Evolutionary conservation across 2,329 filamentous ascomycete species (phyloP), one percentile per base, ranked within the genome.

Genomic region (Aspergillus chevalieri): DNA sequence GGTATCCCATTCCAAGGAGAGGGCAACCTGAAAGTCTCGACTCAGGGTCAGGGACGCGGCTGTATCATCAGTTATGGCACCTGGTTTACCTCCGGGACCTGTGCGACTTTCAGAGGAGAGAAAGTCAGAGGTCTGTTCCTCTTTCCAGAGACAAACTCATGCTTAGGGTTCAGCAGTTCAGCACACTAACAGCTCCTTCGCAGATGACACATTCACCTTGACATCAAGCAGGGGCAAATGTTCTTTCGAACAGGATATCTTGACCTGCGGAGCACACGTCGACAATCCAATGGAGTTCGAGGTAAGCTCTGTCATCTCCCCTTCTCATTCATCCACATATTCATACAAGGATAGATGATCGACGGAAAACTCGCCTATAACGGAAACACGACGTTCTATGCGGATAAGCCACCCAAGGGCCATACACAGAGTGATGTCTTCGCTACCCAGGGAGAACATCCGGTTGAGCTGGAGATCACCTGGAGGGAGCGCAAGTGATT

Each of bases 31-130:
- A 77, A 83, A 47, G 82, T 85, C 3, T 63, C 61, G 10, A 66
- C 59, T 0, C 49, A 57, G 24, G 63, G 65, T 43, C 62, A 64
- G 34, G 54, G 52, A 38, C 58, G 65, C 6, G 85, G 85, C n/a
- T 88, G 84, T 57, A 75, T 88, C 50, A 88, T 87, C 61, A 78
- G 78, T 48, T 74, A 69, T 8, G 85, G 85, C 0, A 80, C 78
- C 0, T 89, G 85, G 85, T 88, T 85, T 61, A 76, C 77, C 0
- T 77, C 74, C 1, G 84, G 84, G 2, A 85, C 83, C 0, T 87
- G 84, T 60, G 85, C 85, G 1, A 85, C 79, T 0, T 85, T 70
- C 54, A 59, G 53, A 21, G 47, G 57, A 1, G 57, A 62, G 42
- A 62, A 61, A 41, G 43, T 52, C 2, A 58, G 63, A 38, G 66